Evolutionary conservation across 768 basidiomycete species (phyloP), one percentile per base, ranked within the genome.

Genomic region (Trametes punicea): DNA sequence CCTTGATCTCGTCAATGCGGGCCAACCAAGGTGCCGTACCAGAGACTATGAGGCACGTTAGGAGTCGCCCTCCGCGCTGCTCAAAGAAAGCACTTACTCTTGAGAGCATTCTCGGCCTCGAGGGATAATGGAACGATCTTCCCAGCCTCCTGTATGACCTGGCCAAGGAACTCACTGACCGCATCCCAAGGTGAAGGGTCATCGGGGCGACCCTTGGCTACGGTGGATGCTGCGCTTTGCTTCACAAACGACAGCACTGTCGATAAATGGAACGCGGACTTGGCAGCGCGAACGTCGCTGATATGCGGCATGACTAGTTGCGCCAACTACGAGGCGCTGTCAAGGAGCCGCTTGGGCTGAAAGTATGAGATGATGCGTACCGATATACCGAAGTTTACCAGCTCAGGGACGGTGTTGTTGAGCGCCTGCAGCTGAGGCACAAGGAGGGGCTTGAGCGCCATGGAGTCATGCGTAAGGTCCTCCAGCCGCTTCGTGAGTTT

Each of bases 331-430:
- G 55, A 36, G 0, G 10, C 18, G 26, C 3, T 26, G 20, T 25
- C 23, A 4, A 44, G 10, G 23, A 2, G 42, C 6, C n/a, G 4
- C 6, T 15, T 44, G 13, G 7, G 15, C 13, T 15, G 2, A 16
- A 2, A 2, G 47, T 16, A 15, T 10, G 9, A 34, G 5, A 20
- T 6, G 21, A 15, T 8, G 68, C 85, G 51, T 57, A 92, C 93
- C 50, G 90, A 88, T 52, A 97, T 90, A 67, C 92, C 92, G 67
- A 96, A 91, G 71, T 95, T 92, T 61, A 93, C 87, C 9, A 93
- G 80, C 57, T 90, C 90, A 1, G 86, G 83, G 1, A 92, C 84
- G 26, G 80, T 75, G 54, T 88, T 84, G 64, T 81, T 83, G n/a
- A 93, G 69, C 2, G 77, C 76, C 58, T 88, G 83, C 66, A 94